These are phyloP conservation scores for Venturia nashicola DNA, from an alignment of 2,329 filamentous ascomycete genomes.

Conservation along the genomic window DNA sequence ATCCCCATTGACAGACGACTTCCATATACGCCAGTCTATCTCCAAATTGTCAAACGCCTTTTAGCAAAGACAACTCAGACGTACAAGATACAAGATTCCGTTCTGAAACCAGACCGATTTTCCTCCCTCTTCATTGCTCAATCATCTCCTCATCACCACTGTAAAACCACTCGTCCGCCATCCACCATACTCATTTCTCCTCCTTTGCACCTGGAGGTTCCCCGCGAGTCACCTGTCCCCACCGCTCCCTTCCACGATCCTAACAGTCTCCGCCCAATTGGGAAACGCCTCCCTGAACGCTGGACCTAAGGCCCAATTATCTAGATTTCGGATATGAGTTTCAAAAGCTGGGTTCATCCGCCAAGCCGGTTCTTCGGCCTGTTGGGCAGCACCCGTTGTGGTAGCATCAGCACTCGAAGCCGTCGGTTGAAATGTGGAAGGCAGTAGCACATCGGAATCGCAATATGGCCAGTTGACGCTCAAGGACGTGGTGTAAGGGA, in stretches of 20 bases:
- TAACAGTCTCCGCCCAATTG: constrained; percentile 23
- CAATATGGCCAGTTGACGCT: constrained; percentile 79
- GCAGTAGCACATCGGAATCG: constrained; percentile 52
- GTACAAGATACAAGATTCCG: too few relatives aligned
- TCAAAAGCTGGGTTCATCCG: constrained; percentile 83
- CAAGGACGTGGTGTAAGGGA: constrained; percentile 66
- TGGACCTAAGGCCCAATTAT: constrained; percentile 72
- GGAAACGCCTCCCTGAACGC: constrained; percentile 57
- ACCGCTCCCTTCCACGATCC: constrained; percentile 10
- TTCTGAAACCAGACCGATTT: too few relatives aligned
- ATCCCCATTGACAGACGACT: too few relatives aligned
- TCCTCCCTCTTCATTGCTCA: too few relatives aligned
- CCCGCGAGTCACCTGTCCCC: neutral
- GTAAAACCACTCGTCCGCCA: neutral
- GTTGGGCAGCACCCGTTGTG: neutral
- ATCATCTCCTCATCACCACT: neutral
- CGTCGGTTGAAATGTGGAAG: constrained; percentile 22
- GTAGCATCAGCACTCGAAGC: constrained; percentile 17
- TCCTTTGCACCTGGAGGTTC: neutral
- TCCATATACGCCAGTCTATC: too few relatives aligned
- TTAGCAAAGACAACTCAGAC: too few relatives aligned
- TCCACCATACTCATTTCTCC: neutral
- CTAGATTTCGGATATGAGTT: constrained; percentile 57
- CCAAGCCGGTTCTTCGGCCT: constrained; percentile 42
- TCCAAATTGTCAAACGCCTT: too few relatives aligned